Evolutionary conservation across 164 flowering plant species (phyloP).

Genomic region (Euptelea pleiosperma): DNA sequence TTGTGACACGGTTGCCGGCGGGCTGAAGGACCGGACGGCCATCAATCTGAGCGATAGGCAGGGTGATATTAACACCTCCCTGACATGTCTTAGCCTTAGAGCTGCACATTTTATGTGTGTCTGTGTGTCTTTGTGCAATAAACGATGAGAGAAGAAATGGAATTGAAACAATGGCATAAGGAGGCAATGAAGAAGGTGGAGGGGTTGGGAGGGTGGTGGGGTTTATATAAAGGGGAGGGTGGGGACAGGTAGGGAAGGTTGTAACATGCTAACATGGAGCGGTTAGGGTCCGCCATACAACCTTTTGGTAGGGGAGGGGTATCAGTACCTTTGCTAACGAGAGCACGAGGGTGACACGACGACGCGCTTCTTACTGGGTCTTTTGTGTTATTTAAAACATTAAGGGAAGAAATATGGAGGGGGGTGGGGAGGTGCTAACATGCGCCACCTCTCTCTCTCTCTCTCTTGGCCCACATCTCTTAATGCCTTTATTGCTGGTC

Average conservation of each 20-base stretch:
- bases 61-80: slow-evolving; percentile 14
- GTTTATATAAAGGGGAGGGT: slow-evolving; percentile 25
- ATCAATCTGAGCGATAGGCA: slow-evolving; percentile 31
- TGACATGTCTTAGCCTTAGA: slow-evolving; percentile 33
- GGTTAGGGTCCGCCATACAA: slow-evolving; percentile 42
- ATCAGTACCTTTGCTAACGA: slow-evolving; percentile 25
- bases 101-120: slow-evolving; percentile 39
- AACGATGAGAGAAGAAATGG: background rate
- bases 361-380: slow-evolving; percentile 12
- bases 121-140: background rate
- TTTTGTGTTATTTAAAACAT: background rate
- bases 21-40: slow-evolving; percentile 72
- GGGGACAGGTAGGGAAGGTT: slow-evolving; percentile 33
- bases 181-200: slow-evolving; percentile 6
- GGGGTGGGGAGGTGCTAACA: slow-evolving; percentile 17
- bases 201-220: slow-evolving; percentile 10
- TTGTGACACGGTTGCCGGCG: slow-evolving; percentile 47
- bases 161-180: background rate
- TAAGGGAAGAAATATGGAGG: too few species aligned
- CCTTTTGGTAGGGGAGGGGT: slow-evolving; percentile 28
- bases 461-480: background rate
- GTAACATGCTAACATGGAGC: slow-evolving; percentile 53
- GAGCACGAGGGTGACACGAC: slow-evolving; percentile 29
- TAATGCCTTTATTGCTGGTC: slow-evolving; percentile 23
- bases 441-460: slow-evolving; percentile 20